Percentiles rank a stretch among this genome's conserved stretches.
Evolutionary conservation across 805 yeast species (phyloP).

Genomic region (Starmerella sp.): DNA sequence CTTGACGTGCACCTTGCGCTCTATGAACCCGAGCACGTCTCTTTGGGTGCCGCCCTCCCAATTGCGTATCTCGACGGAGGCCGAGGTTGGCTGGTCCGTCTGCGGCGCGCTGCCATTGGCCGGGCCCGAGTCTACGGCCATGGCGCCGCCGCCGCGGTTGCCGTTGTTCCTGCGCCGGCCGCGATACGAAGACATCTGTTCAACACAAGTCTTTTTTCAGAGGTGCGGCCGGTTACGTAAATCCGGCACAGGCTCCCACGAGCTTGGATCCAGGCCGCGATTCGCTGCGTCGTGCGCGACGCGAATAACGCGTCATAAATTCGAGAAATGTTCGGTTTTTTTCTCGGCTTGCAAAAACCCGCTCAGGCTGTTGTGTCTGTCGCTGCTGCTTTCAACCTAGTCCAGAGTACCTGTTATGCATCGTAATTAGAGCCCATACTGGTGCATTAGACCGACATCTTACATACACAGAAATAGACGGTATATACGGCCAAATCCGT

Average conservation of each 20-base stretch:
- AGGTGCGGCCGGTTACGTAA: background rate
- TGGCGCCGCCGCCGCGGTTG: conserved; percentile 25
- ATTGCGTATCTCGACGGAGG: conserved; percentile 48
- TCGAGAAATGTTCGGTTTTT: no score
- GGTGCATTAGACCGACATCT: no score
- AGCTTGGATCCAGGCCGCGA: no score
- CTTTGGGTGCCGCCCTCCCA: conserved; percentile 72
- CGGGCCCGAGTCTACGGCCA: conserved; percentile 25
- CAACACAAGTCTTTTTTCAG: background rate
- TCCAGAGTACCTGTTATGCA: no score
- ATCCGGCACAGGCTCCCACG: background rate
- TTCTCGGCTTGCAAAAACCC: no score
- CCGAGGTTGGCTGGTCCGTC: conserved; percentile 20
- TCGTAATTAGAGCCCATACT: no score
- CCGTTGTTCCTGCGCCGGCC: conserved; percentile 16
- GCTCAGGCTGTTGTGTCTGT: no score
- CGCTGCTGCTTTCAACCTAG: no score
- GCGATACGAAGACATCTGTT: conserved; percentile 7
- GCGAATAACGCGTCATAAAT: no score
- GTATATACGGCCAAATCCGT: no score
- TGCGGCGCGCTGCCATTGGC: conserved; percentile 22
- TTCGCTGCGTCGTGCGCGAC: no score
- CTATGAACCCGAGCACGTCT: conserved; percentile 58
- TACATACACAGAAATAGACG: no score
- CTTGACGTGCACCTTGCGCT: conserved; percentile 51